Evolutionary conservation across 1,284 basidiomycete genomes (phyloP).

Genomic region (Termitomyces sp.): DNA sequence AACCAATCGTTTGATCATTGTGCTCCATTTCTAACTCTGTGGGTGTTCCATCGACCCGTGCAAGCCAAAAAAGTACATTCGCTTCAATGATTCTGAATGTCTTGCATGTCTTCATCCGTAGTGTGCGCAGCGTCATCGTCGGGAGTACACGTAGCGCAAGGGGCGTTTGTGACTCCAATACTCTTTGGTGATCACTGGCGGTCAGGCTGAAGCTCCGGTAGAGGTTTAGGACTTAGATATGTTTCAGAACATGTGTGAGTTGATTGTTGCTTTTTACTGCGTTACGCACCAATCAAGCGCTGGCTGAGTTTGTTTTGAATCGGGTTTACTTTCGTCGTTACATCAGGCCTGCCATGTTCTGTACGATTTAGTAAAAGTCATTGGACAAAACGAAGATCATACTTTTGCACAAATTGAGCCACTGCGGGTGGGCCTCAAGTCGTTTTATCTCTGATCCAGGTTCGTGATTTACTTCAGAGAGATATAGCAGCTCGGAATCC

Average conservation of each 20-base stretch:
- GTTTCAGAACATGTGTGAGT: conserved; percentile 1
- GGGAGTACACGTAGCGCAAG: conserved; percentile 50
- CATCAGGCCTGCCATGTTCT: conserved; percentile 63
- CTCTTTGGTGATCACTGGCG: conserved; percentile 1
- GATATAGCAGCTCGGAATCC: conserved; percentile 87
- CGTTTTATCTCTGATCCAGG: conserved; percentile 42
- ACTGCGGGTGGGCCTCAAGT: conserved; percentile 52
- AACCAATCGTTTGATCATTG: conserved; percentile 51
- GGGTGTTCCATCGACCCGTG: conserved; percentile 44
- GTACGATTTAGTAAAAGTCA: conserved; percentile 2
- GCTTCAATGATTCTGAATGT: conserved; percentile 32
- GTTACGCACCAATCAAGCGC: conserved; percentile 53
- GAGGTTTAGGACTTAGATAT: conserved; percentile 25
- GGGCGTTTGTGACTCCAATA: conserved; percentile 12
- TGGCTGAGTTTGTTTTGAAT: conserved; percentile 53
- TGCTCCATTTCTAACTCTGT: conserved; percentile 41
- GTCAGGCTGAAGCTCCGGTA: conserved; percentile 19
- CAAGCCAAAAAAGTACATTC: conserved; percentile 47
- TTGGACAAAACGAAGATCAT: conserved; percentile 13
- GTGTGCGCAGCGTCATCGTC: conserved; percentile 55
- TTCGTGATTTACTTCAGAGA: conserved; percentile 55
- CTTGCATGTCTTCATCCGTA: conserved; percentile 54
- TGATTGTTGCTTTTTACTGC: not conserved
- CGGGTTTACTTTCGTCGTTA: conserved; percentile 26
- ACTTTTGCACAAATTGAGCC: conserved; percentile 62